phyloP scores from a whole-genome alignment of 257 asterid species.

The Solanum corneliomulleri region DNA sequence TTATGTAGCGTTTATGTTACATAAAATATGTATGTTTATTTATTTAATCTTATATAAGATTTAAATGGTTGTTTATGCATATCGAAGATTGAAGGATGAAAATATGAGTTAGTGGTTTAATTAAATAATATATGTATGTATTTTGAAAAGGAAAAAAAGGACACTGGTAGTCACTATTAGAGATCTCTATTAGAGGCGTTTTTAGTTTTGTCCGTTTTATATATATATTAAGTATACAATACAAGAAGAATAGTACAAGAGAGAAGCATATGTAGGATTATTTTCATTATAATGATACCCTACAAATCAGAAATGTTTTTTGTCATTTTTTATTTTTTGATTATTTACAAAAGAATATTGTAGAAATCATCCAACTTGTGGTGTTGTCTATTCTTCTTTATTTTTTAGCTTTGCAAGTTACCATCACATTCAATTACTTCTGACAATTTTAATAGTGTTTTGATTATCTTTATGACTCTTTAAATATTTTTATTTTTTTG shows the following conservation, averaged over 20 bases:
- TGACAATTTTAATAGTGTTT: not conserved
- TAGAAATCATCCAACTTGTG: constrained; percentile 2
- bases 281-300: not conserved
- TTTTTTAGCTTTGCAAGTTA: not conserved
- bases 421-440: not conserved
- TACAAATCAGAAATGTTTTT: not conserved
- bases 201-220: not conserved
- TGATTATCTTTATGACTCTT: not conserved
- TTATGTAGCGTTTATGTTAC: not conserved
- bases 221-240: not conserved
- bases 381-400: not conserved
- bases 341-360: constrained; percentile 6
- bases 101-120: too few species aligned
- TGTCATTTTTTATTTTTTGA: not conserved
- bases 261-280: not conserved
- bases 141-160: not conserved
- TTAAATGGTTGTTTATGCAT: not conserved
- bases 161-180: not conserved
- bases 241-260: not conserved
- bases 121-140: not conserved
- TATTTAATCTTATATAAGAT: not conserved
- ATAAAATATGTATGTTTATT: not conserved
- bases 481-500: not conserved
- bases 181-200: not conserved
- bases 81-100: not conserved